Conservation (phyloP, 2,329 filamentous ascomycete genomes). For the Aureobasidium uvarum region DNA sequence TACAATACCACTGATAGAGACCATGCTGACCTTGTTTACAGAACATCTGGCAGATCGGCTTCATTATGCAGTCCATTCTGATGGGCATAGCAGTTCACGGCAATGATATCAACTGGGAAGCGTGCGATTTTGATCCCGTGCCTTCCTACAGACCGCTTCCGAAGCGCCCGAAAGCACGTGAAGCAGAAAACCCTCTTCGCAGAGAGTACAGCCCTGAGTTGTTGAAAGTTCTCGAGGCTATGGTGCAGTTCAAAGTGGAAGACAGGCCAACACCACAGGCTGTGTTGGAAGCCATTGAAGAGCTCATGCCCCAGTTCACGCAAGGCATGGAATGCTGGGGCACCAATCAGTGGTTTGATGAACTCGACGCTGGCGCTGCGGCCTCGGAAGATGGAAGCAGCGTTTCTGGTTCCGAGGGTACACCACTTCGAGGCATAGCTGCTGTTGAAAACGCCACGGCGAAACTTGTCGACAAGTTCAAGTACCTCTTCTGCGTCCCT, state of each 20-base stretch:
- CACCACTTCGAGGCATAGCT: background rate
- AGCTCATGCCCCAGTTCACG: background rate
- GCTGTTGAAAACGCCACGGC: background rate
- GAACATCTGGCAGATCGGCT: slow-evolving; percentile 8
- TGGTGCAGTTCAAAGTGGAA: background rate
- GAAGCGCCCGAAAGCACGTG: background rate
- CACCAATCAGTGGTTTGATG: background rate
- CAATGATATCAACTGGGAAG: background rate
- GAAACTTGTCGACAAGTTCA: background rate
- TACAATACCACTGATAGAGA: background rate
- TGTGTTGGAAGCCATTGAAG: background rate
- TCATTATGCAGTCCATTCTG: background rate
- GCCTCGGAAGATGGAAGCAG: background rate
- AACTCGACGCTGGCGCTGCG: background rate
- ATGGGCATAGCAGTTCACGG: background rate
- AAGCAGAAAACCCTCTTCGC: background rate
- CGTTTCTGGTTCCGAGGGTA: background rate
- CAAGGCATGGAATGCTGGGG: slow-evolving; percentile 6
- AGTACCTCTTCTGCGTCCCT: background rate
- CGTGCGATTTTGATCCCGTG: background rate
- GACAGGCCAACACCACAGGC: background rate
- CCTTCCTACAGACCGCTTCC: background rate
- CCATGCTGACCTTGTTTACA: background rate
- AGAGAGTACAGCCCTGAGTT: slow-evolving; percentile 4
- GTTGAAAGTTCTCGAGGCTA: background rate